A percentile compares a stretch with the other conserved stretches of the same genome.
Evolutionary conservation across 371 early-diverging fungal species (phyloP).

Genomic region (Syncephalastrum racemosum): DNA sequence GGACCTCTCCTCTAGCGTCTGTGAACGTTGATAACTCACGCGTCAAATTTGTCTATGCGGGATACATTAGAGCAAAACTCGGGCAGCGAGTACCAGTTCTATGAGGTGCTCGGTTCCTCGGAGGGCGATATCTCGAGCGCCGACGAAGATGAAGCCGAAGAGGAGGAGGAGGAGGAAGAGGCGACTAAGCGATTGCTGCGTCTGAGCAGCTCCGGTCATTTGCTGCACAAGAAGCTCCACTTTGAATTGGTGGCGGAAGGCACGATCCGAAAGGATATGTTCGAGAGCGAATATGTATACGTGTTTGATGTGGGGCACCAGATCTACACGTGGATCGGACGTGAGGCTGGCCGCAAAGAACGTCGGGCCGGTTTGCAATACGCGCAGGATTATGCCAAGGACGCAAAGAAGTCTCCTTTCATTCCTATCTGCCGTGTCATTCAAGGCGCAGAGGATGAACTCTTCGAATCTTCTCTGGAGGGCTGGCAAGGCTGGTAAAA

Average conservation of each 20-base stretch:
- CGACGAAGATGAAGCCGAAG: conserved; percentile 31
- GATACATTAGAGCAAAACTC: conserved; percentile 61
- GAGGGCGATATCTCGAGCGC: conserved; percentile 56
- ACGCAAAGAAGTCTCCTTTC: conserved; percentile 46
- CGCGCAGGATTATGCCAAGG: conserved; percentile 63
- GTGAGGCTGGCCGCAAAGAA: conserved; percentile 59
- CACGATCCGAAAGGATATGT: conserved; percentile 41
- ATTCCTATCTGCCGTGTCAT: conserved; percentile 68
- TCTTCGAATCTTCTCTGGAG: conserved; percentile 51
- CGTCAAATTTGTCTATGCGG: too few species aligned
- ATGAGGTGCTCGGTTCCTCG: conserved; percentile 62
- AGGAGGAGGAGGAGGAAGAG: conserved; percentile 31
- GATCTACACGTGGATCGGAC: conserved; percentile 69
- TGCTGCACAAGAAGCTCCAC: conserved; percentile 34
- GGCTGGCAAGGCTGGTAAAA: conserved; percentile 55
- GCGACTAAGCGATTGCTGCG: conserved; percentile 42
- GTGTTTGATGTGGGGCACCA: conserved; percentile 61
- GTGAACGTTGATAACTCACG: conserved; percentile 1
- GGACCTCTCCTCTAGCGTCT: too few species aligned
- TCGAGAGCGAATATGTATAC: conserved; percentile 62
- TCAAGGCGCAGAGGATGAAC: conserved; percentile 66
- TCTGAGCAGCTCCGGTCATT: conserved; percentile 32
- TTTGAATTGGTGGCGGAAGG: conserved; percentile 51
- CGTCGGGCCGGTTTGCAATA: conserved; percentile 55
- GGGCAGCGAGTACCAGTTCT: conserved; percentile 61